phyloP scores from a whole-genome alignment of 306 rosid genomes.

The Morella rubra region DNA sequence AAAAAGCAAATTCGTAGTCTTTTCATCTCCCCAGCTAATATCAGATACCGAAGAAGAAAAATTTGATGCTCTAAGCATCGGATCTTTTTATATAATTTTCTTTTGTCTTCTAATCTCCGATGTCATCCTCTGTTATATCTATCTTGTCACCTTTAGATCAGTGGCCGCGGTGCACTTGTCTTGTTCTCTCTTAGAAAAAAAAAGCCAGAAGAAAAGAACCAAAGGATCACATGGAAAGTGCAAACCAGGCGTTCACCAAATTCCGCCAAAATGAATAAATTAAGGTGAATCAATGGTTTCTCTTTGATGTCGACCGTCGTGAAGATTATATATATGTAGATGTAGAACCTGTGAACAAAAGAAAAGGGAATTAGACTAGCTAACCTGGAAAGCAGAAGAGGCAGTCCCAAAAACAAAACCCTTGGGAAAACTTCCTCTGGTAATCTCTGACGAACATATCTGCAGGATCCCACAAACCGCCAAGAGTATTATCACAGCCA shows the following conservation, averaged over 20 bases:
- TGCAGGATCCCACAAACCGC: conserved; percentile 32
- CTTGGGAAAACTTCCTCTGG: conserved; percentile 60
- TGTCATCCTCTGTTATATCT: too few species aligned
- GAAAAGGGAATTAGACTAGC: background rate
- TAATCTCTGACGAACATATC: conserved; percentile 47
- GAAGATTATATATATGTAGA: too few species aligned
- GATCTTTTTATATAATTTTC: too few species aligned
- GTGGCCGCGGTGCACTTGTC: background rate
- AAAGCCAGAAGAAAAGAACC: background rate
- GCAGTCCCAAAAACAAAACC: conserved; percentile 90
- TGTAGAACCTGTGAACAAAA: too few species aligned
- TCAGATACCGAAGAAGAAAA: background rate
- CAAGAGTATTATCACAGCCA: conserved; percentile 21
- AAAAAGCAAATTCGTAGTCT: background rate
- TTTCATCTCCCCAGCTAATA: background rate
- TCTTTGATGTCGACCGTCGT: too few species aligned
- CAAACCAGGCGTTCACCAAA: background rate
- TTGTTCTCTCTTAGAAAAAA: background rate
- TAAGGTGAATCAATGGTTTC: background rate
- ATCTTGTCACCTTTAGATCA: background rate
- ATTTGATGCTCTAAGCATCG: background rate
- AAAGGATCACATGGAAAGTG: background rate
- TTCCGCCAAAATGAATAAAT: background rate
- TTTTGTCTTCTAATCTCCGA: too few species aligned
- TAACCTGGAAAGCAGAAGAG: conserved; percentile 84